Percentiles rank a stretch among this genome's conserved stretches.
These are phyloP conservation scores for Moniliophthora roreri DNA, from an alignment of 1,284 basidiomycete species.

Conservation along the genomic window DNA sequence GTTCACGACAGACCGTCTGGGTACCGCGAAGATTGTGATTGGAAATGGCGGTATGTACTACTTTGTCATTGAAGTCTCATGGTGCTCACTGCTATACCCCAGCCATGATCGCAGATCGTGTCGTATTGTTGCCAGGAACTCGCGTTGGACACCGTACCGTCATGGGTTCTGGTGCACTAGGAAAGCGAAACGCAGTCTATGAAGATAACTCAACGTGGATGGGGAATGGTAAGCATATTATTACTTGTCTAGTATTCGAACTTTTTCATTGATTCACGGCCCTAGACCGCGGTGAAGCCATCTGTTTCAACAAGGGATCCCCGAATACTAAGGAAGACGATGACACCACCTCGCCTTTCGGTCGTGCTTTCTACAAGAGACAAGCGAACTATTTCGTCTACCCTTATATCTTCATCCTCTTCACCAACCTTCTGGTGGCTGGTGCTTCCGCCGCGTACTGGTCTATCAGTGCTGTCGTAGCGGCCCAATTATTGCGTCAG, in stretches of 20 bases:
- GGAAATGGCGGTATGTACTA: constrained; percentile 26
- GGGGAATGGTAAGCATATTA: constrained; percentile 32
- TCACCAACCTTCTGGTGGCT: constrained; percentile 32
- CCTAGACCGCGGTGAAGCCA: constrained; percentile 33
- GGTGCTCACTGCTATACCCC: background rate
- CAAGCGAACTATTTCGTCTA: constrained; percentile 42
- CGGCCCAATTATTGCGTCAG: constrained; percentile 36
- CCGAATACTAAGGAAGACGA: constrained; percentile 18
- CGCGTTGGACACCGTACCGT: constrained; percentile 38
- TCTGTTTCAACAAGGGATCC: constrained; percentile 33
- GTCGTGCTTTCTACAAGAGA: constrained; percentile 44
- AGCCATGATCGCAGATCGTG: constrained; percentile 51
- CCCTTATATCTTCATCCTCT: constrained; percentile 38
- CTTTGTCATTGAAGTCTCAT: background rate
- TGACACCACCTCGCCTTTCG: constrained; percentile 44
- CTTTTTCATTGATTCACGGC: background rate
- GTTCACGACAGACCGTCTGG: constrained; percentile 41
- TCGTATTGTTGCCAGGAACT: constrained; percentile 43
- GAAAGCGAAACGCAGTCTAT: constrained; percentile 37
- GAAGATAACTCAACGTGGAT: constrained; percentile 46
- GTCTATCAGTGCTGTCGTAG: constrained; percentile 38
- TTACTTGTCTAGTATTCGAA: background rate
- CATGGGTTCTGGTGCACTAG: constrained; percentile 46
- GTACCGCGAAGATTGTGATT: constrained; percentile 37
- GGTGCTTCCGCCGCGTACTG: constrained; percentile 39